A percentile compares a stretch with the other conserved stretches of the same genome.
Evolutionary conservation across 352 stramenopile species (phyloP).

Genomic region (Blastocystis sp.): DNA sequence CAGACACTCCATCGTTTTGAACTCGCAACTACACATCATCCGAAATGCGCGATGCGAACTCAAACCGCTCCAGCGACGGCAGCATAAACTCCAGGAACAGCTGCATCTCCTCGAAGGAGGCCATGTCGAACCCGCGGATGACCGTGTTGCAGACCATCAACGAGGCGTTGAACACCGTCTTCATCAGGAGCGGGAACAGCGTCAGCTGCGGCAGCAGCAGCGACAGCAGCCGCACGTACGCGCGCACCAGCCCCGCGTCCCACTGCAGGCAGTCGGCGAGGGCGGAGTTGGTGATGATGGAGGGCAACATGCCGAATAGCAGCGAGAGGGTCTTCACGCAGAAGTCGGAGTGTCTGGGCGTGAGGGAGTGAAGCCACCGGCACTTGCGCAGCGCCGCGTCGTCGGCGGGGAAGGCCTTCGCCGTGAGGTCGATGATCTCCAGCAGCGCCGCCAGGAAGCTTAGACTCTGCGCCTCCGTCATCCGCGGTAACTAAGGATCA

Average conservation of each 20-base stretch:
- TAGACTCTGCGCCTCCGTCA: conserved; percentile 4
- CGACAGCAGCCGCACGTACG: neutral
- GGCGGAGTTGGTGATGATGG: neutral
- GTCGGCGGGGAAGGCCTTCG: neutral
- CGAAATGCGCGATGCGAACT: neutral
- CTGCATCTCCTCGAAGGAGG: neutral
- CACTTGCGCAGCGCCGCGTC: neutral
- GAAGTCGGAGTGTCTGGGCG: neutral
- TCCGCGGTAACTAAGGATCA: neutral
- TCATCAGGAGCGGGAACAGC: conserved; percentile 54
- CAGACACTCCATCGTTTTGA: conserved; percentile 56
- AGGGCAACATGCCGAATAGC: neutral
- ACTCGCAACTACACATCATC: conserved; percentile 42
- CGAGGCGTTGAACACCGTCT: conserved; percentile 13
- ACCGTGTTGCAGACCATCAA: neutral
- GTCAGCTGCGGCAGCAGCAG: neutral
- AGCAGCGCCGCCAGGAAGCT: neutral
- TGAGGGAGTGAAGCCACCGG: neutral
- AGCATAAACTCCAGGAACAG: conserved; percentile 43
- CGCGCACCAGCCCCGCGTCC: neutral
- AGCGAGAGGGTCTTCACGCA: conserved; percentile 21
- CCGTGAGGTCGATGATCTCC: neutral
- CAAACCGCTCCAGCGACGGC: conserved; percentile 6
- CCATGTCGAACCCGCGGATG: conserved; percentile 8
- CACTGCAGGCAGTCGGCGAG: neutral